A percentile compares a stretch with the other conserved stretches of the same genome.
Conservation (phyloP, 257 asterid genomes). For the Gentiana dahurica region DNA sequence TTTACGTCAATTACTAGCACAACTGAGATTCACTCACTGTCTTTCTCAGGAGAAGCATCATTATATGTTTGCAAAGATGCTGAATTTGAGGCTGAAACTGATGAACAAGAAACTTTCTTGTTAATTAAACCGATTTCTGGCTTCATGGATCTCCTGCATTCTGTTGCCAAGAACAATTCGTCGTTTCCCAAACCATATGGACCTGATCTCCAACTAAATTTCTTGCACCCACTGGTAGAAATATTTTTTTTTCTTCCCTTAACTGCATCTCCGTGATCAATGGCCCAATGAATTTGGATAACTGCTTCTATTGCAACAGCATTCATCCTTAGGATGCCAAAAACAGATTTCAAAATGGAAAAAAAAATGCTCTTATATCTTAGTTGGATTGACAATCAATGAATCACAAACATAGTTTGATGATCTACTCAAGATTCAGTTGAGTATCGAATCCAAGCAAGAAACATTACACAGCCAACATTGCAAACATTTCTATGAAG, state of each 20-base stretch:
- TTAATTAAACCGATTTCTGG: neutral
- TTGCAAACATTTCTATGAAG: no score
- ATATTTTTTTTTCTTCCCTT: conserved; percentile 17
- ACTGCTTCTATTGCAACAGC: conserved; percentile 21
- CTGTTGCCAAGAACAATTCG: conserved; percentile 7
- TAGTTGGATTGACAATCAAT: no score
- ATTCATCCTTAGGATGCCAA: conserved; percentile 23
- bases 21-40: conserved; percentile 31
- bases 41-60: conserved; percentile 14
- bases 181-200: conserved; percentile 4
- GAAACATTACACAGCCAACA: no score
- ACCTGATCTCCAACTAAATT: conserved; percentile 8
- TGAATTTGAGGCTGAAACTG: conserved; percentile 15
- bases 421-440: no score
- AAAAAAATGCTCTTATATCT: no score
- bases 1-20: no score
- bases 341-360: conserved; percentile 5
- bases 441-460: no score
- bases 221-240: conserved; percentile 9
- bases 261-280: conserved; percentile 1
- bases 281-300: conserved; percentile 10
- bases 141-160: conserved; percentile 12
- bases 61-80: conserved; percentile 14
- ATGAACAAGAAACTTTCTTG: conserved; percentile 9
- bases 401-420: no score